Base-by-base conservation (phyloP, 83 land plant genomes). In the Picea abies region DNA sequence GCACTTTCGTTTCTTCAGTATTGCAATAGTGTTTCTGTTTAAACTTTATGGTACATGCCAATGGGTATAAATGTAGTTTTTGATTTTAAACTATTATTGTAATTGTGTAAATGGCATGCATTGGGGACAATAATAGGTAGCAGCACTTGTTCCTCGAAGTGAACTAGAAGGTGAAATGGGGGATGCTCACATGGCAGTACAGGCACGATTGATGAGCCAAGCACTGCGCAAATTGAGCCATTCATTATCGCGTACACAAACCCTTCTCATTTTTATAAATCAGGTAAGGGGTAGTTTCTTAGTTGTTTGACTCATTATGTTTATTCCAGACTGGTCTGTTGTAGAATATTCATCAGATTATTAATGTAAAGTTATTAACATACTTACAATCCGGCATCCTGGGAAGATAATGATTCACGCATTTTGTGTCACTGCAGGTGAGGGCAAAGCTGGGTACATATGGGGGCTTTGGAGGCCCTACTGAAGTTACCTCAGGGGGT, bases 141-240 rank as follows among this genome's bases (percentile, higher is more conserved):
- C 99, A n/a, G 98, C 99, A 37, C 90, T 97, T 39, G 99, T 96
- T 49, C 96, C 99, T 58, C 90, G 90, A 85, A 89, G 88, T 82
- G 99, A 97, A 82, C 97, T 97, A 78, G 99, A 96, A 84, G 99
- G 99, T 79, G 97, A 96, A 81, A 94, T 97, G 99, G 98, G 98
- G 37, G 99, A 97, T 81, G 89, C 94, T 68, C 97, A 94, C 68
- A 93, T 93, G 97, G 94, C 98, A 26, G 86, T 94, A 83, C 98
- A 96, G 89, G 96, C 99, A 70, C 94, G 99, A 76, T 71, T 97
- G 68, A 97, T 97, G 99, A 97, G 99, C 80, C 97, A 94, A 83
- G 99, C 99, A 15, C 94, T 97, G 63, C 95, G 99, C 75, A 94
- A 96, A 87, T 81, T 97, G 84, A 89, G 96, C 83, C 99, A 94